Evolutionary conservation across 345 rosid genomes (phyloP).

Genomic region (Excoecaria agallocha): DNA sequence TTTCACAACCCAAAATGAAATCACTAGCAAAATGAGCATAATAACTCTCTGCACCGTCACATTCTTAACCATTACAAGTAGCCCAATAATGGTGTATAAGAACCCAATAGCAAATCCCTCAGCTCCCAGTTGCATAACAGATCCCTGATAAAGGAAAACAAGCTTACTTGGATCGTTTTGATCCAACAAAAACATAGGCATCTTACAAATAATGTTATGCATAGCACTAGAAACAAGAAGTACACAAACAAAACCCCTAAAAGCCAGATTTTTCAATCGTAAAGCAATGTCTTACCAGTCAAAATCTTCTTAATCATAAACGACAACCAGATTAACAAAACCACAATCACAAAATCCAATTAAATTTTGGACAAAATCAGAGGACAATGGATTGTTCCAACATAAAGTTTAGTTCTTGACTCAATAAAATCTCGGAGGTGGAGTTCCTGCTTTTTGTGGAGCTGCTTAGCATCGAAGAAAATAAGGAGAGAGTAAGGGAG

Average conservation of each 20-base stretch:
- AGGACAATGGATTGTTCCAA: constrained; percentile 72
- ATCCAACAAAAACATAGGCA: constrained; percentile 75
- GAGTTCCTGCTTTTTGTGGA: constrained; percentile 65
- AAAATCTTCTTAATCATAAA: constrained; percentile 48
- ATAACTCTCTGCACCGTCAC: constrained; percentile 43
- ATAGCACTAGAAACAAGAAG: constrained; percentile 83
- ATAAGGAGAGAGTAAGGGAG: constrained; percentile 71
- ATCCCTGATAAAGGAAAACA: constrained; percentile 73
- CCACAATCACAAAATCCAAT: constrained; percentile 26
- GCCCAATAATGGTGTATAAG: constrained; percentile 72
- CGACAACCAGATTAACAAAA: constrained; percentile 44
- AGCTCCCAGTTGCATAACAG: constrained; percentile 86
- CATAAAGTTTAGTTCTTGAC: constrained; percentile 53
- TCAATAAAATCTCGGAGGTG: constrained; percentile 64
- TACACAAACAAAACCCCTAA: constrained; percentile 61
- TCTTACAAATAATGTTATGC: constrained; percentile 75
- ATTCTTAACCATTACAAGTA: constrained; percentile 60
- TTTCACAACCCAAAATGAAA: constrained; percentile 73
- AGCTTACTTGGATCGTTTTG: constrained; percentile 66
- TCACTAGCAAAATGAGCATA: constrained; percentile 49
- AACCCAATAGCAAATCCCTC: constrained; percentile 85
- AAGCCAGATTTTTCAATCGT: constrained; percentile 65
- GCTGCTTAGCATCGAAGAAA: constrained; percentile 84
- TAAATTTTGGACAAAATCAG: constrained; percentile 54
- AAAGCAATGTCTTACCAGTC: constrained; percentile 55